Conservation (phyloP, 345 rosid species). For the Punica granatum region DNA sequence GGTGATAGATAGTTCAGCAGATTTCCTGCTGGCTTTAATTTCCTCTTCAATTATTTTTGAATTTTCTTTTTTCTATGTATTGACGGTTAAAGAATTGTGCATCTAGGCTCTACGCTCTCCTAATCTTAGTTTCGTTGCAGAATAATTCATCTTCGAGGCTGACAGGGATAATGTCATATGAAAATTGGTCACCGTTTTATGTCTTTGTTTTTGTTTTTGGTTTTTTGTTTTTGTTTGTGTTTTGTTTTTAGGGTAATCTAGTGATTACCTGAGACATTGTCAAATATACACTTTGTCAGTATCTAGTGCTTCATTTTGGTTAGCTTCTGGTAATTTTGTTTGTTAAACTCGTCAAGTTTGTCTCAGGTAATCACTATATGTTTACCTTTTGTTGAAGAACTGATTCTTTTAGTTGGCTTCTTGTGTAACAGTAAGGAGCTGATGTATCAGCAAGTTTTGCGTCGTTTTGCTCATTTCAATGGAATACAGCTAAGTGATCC, state of each 20-base stretch:
- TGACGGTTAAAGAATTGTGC: background rate
- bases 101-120: too few species aligned
- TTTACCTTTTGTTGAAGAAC: too few species aligned
- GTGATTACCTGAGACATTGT: too few species aligned
- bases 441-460: slow-evolving; percentile 90
- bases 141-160: too few species aligned
- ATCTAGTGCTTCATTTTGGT: background rate
- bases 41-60: background rate
- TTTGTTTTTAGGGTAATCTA: too few species aligned
- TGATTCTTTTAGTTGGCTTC: too few species aligned
- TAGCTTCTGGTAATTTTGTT: too few species aligned
- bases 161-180: background rate
- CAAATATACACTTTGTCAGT: background rate
- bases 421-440: slow-evolving; percentile 75
- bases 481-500: slow-evolving; percentile 82
- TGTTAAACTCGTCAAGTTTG: too few species aligned
- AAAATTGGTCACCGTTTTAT: background rate
- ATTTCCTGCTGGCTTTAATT: background rate
- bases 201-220: too few species aligned
- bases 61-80: background rate
- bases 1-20: background rate
- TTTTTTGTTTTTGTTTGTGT: background rate
- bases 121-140: too few species aligned
- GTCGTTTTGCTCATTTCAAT: slow-evolving; percentile 83
- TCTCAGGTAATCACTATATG: too few species aligned